Base-by-base conservation (phyloP, 2,329 filamentous ascomycete genomes). In the Phaeophleospora eucalypticola region DNA sequence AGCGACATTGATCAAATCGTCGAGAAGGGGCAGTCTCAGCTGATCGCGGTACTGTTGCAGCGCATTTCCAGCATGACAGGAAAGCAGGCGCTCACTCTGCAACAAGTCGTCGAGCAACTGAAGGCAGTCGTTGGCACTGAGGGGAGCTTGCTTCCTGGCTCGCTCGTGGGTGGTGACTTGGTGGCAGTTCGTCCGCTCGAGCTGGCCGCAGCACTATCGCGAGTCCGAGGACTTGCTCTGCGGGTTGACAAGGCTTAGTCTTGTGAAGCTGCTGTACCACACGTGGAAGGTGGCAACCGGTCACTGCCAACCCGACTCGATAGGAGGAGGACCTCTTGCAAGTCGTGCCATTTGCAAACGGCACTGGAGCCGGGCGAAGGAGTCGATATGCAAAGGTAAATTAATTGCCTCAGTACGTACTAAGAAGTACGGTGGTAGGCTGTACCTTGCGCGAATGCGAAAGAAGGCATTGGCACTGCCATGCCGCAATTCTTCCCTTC, bases 21-120 rank as follows among this genome's bases (percentile, higher is more conserved):
- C 9, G 63, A 64, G 41, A 48, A 60, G 10, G 63, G 63, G n/a
- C 63, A 66, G 41, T 53, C 60, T 16, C 54, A 58, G 15, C 56
- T 49, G 24, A 56, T 65, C 39, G 61, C 62, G 7, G 36, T 44
- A 3, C 44, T 53, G 6, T 40, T 65, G 14, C 50, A 58, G 36
- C 42, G 45, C 3, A 50, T 60, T 19, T 54, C 53, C 10, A 29
- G 43, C 4, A 29, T 34, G 36, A 60, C 57, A 14, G 45, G 36
- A 29, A 41, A 33, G 3, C 19, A 52, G 8, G 41, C 54, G 35
- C 40, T 58, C n/a, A 50, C 57, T 7, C 37, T 65, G 3, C 36
- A 32, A 14, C 38, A 51, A 17, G 46, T 62, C 15, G 39, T 62
- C 3, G 19, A 48, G 32, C 45, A 36, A 10, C 42, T 63, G 19